phyloP scores from a whole-genome alignment of 495 filamentous ascomycete species.

The Lepidopterella palustris region DNA sequence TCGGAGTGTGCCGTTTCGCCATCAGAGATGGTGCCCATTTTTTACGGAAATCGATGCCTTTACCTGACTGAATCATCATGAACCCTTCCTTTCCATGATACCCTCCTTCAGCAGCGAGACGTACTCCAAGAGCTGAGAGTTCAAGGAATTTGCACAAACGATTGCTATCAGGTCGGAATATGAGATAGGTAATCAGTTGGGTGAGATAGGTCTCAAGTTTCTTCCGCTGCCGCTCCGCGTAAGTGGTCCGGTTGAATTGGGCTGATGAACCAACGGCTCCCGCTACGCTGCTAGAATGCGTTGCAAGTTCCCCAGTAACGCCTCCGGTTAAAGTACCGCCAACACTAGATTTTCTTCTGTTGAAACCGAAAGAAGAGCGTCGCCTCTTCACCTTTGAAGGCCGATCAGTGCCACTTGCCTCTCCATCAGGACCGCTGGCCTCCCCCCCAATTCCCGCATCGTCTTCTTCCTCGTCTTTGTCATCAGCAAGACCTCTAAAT shows the following conservation, averaged over 20 bases:
- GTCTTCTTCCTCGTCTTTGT: conserved; percentile 65
- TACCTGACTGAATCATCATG: conserved; percentile 80
- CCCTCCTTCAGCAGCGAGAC: conserved; percentile 88
- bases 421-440: conserved; percentile 50
- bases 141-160: conserved; percentile 94
- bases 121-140: conserved; percentile 88
- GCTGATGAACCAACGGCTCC: conserved; percentile 27
- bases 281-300: conserved; percentile 40
- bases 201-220: conserved; percentile 90
- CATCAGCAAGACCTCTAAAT: conserved; percentile 69
- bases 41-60: conserved; percentile 82
- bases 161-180: conserved; percentile 93
- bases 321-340: conserved; percentile 39
- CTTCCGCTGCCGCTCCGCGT: conserved; percentile 66
- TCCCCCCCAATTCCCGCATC: conserved; percentile 42
- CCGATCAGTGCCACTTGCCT: conserved; percentile 53
- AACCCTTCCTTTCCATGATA: conserved; percentile 98
- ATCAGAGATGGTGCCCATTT: conserved; percentile 69
- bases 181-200: conserved; percentile 87
- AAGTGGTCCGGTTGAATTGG: conserved; percentile 46
- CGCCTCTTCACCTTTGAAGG: conserved; percentile 53
- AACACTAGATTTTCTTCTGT: conserved; percentile 52
- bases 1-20: conserved; percentile 74
- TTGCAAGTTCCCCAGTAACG: conserved; percentile 36
- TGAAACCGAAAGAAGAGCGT: conserved; percentile 53